phyloP scores from a whole-genome alignment of 2,329 filamentous ascomycete genomes.

The Phialophora tarda region DNA sequence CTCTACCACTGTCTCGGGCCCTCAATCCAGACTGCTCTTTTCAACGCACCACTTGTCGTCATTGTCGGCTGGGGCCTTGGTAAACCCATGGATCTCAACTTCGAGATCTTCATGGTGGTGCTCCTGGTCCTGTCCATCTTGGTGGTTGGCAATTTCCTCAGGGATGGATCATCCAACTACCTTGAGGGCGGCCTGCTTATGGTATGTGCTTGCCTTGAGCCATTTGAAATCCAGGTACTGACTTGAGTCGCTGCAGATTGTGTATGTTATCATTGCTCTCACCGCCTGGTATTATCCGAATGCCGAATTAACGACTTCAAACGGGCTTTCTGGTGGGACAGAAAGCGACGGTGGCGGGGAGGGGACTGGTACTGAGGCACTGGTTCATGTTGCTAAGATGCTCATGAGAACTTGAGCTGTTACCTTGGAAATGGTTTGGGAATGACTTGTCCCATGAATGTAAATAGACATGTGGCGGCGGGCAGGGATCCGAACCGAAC shows the following conservation, averaged over 20 bases:
- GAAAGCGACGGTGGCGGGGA: slow-evolving; percentile 18
- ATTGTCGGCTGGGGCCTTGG: slow-evolving; percentile 80
- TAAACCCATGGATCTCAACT: slow-evolving; percentile 76
- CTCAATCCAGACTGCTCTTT: slow-evolving; percentile 85
- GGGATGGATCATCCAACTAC: slow-evolving; percentile 89
- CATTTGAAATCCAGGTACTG: not conserved
- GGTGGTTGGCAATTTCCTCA: slow-evolving; percentile 83
- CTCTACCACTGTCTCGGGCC: slow-evolving; percentile 84
- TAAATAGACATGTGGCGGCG: slow-evolving; percentile 10
- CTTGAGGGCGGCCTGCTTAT: slow-evolving; percentile 84
- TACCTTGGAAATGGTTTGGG: not conserved
- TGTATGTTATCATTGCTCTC: slow-evolving; percentile 68
- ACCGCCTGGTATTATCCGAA: slow-evolving; percentile 67
- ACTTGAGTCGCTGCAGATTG: slow-evolving; percentile 41
- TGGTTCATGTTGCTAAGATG: slow-evolving; percentile 27
- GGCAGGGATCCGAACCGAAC: not conserved
- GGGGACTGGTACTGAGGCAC: slow-evolving; percentile 19
- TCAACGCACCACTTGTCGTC: slow-evolving; percentile 83
- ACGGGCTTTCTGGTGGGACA: slow-evolving; percentile 22
- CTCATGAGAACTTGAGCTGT: slow-evolving; percentile 22
- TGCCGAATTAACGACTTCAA: slow-evolving; percentile 44
- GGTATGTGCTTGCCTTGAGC: slow-evolving; percentile 45
- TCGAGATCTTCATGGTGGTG: slow-evolving; percentile 84
- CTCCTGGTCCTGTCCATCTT: slow-evolving; percentile 83
- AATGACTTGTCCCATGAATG: not conserved